Evolutionary conservation across 345 rosid species (phyloP).

Genomic region (Salix purpurea): DNA sequence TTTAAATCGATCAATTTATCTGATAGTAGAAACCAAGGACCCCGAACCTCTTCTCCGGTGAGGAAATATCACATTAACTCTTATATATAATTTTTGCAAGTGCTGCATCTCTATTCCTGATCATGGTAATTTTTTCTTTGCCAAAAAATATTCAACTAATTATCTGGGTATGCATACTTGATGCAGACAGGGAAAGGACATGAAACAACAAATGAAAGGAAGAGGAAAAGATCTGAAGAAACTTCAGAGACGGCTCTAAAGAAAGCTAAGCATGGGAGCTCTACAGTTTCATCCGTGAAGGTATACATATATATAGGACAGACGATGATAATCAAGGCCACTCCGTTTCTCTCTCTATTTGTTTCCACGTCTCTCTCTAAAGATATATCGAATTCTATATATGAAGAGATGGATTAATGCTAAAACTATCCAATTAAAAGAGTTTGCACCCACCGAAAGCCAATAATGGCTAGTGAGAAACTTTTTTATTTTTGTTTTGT

Average conservation of each 20-base stretch:
- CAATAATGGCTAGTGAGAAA: background rate
- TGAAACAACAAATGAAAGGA: conserved; percentile 46
- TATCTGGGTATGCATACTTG: background rate
- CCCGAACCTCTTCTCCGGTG: conserved; percentile 42
- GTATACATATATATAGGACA: conserved; percentile 24
- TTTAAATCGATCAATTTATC: conserved; percentile 44
- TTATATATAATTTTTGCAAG: background rate
- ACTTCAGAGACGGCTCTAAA: conserved; percentile 40
- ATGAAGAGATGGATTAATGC: background rate
- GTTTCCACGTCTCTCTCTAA: background rate
- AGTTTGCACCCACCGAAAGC: background rate
- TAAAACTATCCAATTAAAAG: background rate
- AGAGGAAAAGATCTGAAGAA: conserved; percentile 63
- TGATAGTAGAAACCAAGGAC: conserved; percentile 49
- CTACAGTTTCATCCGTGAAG: conserved; percentile 56
- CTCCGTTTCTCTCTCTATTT: background rate
- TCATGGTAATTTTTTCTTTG: background rate
- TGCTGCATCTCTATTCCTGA: background rate
- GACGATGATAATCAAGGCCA: background rate
- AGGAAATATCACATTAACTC: background rate
- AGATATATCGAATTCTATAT: background rate
- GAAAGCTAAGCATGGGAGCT: conserved; percentile 51
- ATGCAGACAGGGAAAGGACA: conserved; percentile 43
- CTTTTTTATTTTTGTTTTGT: background rate
- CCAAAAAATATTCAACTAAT: background rate